Conservation (phyloP, 2,329 filamentous ascomycete species). For the Calonectria naviculata region DNA sequence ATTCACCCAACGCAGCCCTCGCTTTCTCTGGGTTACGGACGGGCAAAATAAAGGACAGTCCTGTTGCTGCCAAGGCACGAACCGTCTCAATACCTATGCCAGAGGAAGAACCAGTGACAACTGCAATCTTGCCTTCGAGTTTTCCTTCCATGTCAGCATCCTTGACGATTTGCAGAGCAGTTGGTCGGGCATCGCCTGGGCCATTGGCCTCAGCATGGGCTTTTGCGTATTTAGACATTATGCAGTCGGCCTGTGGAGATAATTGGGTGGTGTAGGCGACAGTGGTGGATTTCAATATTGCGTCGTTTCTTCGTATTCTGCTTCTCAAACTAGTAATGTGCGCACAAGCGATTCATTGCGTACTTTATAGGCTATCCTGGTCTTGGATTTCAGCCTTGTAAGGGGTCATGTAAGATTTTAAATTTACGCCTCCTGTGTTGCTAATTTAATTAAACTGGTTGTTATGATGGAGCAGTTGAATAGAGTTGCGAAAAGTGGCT, state of each 20-base stretch:
- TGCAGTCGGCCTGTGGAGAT: background rate
- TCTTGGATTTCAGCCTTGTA: too few relatives aligned
- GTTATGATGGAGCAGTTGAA: too few relatives aligned
- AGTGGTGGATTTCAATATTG: too few relatives aligned
- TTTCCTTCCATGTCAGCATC: background rate
- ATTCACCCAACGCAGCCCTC: conserved; percentile 37
- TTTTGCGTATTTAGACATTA: background rate
- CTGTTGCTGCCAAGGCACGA: background rate
- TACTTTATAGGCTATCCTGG: too few relatives aligned
- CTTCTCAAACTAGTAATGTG: too few relatives aligned
- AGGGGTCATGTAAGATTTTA: too few relatives aligned
- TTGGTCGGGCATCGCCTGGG: background rate
- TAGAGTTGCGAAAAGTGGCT: too few relatives aligned
- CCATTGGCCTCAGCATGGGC: background rate
- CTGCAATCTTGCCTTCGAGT: background rate
- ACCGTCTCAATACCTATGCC: background rate
- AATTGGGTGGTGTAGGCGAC: too few relatives aligned
- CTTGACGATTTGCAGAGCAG: background rate
- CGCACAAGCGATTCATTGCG: too few relatives aligned
- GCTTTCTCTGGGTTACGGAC: conserved; percentile 48
- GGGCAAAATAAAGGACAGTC: conserved; percentile 43
- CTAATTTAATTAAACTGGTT: too few relatives aligned
- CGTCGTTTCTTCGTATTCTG: too few relatives aligned
- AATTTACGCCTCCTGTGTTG: too few relatives aligned
- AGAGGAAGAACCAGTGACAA: background rate